Conservation (phyloP, 768 basidiomycete genomes). For the Saitozyma sp. region DNA sequence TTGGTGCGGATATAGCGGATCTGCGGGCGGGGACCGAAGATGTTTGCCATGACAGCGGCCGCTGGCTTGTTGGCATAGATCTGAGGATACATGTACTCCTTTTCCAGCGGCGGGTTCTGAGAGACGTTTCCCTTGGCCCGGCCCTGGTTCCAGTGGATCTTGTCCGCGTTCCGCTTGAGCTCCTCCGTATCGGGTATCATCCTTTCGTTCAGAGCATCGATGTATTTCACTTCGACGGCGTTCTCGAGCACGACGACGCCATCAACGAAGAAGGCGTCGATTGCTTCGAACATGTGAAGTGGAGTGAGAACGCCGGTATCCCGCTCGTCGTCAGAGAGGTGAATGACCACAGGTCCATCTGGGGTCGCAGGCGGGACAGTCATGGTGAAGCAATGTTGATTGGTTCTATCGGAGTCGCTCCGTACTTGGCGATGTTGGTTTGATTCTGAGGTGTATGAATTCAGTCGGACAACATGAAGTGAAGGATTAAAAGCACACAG, state of each 20-base stretch:
- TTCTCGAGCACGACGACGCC: constrained; percentile 14
- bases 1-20: constrained; percentile 12
- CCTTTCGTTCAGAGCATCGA: constrained; percentile 11
- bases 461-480: no score
- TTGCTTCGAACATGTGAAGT: constrained; percentile 1
- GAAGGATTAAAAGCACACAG: no score
- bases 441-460: no score
- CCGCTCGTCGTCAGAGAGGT: constrained; percentile 4
- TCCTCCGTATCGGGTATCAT: constrained; percentile 9
- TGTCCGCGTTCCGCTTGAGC: background rate
- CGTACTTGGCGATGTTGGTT: no score
- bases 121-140: constrained; percentile 10
- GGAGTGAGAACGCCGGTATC: constrained; percentile 2
- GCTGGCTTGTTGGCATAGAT: constrained; percentile 11
- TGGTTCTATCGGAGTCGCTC: no score
- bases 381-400: no score
- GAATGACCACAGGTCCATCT: background rate
- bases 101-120: constrained; percentile 12
- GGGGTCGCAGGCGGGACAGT: background rate
- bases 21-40: constrained; percentile 12
- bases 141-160: background rate
- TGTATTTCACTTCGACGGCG: constrained; percentile 1
- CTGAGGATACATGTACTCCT: constrained; percentile 10
- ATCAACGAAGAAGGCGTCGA: constrained; percentile 1
- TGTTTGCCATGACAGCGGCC: constrained; percentile 6